A percentile compares a stretch with the other conserved stretches of the same genome.
Evolutionary conservation across 306 rosid species (phyloP).

Genomic region (Vachellia pachyceras): DNA sequence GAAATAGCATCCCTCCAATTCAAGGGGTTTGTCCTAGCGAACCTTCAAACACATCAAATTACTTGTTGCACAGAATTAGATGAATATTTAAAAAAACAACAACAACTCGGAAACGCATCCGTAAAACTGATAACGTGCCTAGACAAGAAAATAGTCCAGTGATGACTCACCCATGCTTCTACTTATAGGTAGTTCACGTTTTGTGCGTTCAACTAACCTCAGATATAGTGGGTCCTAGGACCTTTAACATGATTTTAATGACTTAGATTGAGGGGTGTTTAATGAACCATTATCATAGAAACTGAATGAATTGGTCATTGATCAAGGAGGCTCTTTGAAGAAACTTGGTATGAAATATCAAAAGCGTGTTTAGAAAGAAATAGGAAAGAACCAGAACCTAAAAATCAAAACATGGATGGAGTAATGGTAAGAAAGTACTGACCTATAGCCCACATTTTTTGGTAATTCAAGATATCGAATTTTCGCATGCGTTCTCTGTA

Average conservation of each 20-base stretch:
- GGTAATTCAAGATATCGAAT: slow-evolving; percentile 93
- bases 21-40: background rate
- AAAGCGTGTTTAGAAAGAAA: background rate
- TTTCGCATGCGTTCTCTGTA: slow-evolving; percentile 94
- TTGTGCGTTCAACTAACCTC: slow-evolving; percentile 49
- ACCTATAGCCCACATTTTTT: slow-evolving; percentile 96
- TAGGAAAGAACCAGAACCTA: background rate
- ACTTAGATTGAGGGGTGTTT: slow-evolving; percentile 37
- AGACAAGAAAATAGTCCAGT: background rate
- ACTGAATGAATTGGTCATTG: slow-evolving; percentile 24
- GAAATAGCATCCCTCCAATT: background rate
- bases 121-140: background rate
- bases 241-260: slow-evolving; percentile 20
- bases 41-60: background rate
- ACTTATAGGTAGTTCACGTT: slow-evolving; percentile 41
- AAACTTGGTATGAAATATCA: background rate
- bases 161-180: slow-evolving; percentile 18
- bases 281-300: slow-evolving; percentile 29
- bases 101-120: background rate
- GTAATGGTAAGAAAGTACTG: slow-evolving; percentile 38
- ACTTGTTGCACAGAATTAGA: background rate
- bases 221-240: slow-evolving; percentile 57
- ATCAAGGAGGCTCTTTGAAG: slow-evolving; percentile 26
- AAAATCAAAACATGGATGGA: background rate
- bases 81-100: too few species aligned